Conservation (phyloP, 2,329 filamentous ascomycete genomes). For the Paradendryphiella salina region DNA sequence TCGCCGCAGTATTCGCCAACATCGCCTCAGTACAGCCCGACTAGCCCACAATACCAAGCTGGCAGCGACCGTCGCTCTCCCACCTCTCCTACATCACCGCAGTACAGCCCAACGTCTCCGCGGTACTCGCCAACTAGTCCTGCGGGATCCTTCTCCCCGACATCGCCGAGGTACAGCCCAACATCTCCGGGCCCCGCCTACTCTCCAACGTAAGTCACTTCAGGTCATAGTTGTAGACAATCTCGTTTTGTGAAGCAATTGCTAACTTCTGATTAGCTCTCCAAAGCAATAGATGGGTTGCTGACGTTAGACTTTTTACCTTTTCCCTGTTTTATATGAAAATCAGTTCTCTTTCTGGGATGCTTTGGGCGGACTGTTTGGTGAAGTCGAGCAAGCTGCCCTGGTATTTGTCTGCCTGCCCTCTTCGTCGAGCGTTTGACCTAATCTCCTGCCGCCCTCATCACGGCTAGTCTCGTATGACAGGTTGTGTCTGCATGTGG, state of each 20-base stretch:
- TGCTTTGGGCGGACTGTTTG: constrained; percentile 30
- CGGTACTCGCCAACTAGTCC: constrained; percentile 37
- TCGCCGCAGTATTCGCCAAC: constrained; percentile 59
- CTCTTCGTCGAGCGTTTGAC: constrained; percentile 26
- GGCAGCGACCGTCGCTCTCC: constrained; percentile 55
- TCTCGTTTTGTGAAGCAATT: neutral
- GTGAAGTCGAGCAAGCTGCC: constrained; percentile 19
- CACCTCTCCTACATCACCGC: constrained; percentile 54
- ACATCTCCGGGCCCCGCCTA: constrained; percentile 44
- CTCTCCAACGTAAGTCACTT: constrained; percentile 51
- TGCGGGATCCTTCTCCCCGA: constrained; percentile 51
- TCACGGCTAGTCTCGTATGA: constrained; percentile 22
- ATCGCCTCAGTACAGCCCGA: constrained; percentile 72
- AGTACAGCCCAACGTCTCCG: constrained; percentile 42
- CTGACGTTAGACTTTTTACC: constrained; percentile 1
- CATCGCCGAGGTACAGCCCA: constrained; percentile 48
- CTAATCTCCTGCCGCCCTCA: constrained; percentile 1
- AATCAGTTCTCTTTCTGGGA: constrained; percentile 23
- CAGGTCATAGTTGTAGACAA: constrained; percentile 33
- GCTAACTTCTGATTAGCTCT: constrained; percentile 38
- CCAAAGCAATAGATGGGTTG: constrained; percentile 38
- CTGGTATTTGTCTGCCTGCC: neutral
- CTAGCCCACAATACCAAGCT: constrained; percentile 61
- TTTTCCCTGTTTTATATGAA: constrained; percentile 38
- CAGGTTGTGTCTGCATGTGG: constrained; percentile 11